Percentiles rank a stretch among this genome's conserved stretches.
phyloP scores from a whole-genome alignment of 148 eudicot species.

The Limonium bicolor region DNA sequence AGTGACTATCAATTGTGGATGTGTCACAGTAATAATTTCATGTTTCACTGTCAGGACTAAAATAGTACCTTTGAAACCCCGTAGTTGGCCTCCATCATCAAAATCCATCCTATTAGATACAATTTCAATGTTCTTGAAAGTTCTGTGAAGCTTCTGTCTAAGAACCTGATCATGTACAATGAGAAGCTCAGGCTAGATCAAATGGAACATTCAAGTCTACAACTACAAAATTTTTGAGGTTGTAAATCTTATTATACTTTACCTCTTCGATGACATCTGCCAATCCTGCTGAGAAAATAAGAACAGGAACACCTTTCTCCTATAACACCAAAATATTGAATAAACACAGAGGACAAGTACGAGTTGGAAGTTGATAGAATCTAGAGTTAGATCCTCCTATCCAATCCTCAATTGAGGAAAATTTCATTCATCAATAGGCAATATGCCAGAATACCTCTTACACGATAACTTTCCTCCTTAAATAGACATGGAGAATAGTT shows the following conservation, averaged over 20 bases:
- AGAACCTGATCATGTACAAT: constrained; percentile 41
- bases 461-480: too few relatives aligned
- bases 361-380: too few relatives aligned
- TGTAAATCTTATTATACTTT: too few relatives aligned
- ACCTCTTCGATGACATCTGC: constrained; percentile 98
- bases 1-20: too few relatives aligned
- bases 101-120: constrained; percentile 90
- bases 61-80: constrained; percentile 61
- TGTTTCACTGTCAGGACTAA: constrained; percentile 1
- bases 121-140: constrained; percentile 67
- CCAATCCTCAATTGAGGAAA: too few relatives aligned
- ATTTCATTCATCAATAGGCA: too few relatives aligned
- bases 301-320: constrained; percentile 71
- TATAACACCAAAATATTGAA: constrained; percentile 18
- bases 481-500: too few relatives aligned
- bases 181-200: background rate
- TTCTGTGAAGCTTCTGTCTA: constrained; percentile 59
- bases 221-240: constrained; percentile 1
- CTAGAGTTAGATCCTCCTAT: too few relatives aligned
- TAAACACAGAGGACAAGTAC: constrained; percentile 1
- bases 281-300: constrained; percentile 90
- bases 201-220: constrained; percentile 1
- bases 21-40: too few relatives aligned
- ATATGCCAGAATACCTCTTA: too few relatives aligned
- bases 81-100: constrained; percentile 44